phyloP scores from a whole-genome alignment of 306 rosid species.

The Vigna unguiculata region DNA sequence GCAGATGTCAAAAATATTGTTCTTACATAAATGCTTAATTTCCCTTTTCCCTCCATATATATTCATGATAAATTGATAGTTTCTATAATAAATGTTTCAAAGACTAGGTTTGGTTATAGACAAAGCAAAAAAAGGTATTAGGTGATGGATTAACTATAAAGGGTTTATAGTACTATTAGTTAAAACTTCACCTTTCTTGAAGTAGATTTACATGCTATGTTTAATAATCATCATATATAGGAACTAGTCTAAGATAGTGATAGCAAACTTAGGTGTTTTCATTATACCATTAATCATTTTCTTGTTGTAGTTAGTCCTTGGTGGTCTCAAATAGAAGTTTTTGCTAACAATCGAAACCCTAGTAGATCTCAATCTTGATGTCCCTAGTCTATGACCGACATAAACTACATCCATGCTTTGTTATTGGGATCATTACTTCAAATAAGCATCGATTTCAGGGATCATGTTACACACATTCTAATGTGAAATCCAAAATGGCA shows the following conservation, averaged over 20 bases:
- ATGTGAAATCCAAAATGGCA: not conserved
- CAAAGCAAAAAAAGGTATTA: too few species aligned
- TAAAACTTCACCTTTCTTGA: too few species aligned
- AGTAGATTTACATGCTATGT: too few species aligned
- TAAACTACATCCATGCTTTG: not conserved
- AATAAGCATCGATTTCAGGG: not conserved
- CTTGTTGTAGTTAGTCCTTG: slow-evolving; percentile 28
- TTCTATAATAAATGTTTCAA: slow-evolving; percentile 8
- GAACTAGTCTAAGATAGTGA: slow-evolving; percentile 6
- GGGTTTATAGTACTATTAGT: too few species aligned
- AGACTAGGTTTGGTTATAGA: not conserved
- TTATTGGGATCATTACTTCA: not conserved
- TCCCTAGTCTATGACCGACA: slow-evolving; percentile 15
- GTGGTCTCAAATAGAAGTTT: slow-evolving; percentile 8
- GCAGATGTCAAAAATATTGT: slow-evolving; percentile 10
- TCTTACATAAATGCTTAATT: not conserved
- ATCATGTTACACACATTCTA: not conserved
- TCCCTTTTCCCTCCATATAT: slow-evolving; percentile 1
- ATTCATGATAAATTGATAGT: not conserved
- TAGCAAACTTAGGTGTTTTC: slow-evolving; percentile 14
- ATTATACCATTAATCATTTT: slow-evolving; percentile 24
- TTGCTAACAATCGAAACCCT: slow-evolving; percentile 27
- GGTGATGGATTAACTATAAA: too few species aligned
- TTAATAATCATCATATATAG: not conserved
- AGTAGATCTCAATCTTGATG: not conserved